A percentile compares a stretch with the other conserved stretches of the same genome.
Evolutionary conservation across 176 grass and related monocot species (phyloP).

Genomic region (Saccharum spontaneum): DNA sequence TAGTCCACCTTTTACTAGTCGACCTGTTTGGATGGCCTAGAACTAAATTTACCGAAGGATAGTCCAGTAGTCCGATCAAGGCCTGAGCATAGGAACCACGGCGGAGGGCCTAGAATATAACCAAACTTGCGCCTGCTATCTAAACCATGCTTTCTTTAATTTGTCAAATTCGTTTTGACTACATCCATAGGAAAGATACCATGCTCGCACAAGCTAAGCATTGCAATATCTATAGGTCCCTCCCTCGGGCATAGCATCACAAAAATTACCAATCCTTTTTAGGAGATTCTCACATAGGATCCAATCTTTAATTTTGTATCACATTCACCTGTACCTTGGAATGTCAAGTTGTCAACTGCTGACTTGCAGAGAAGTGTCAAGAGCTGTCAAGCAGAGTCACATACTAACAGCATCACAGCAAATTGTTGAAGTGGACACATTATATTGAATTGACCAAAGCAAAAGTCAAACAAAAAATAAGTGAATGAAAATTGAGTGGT

Average conservation of each 20-base stretch:
- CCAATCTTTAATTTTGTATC: neutral
- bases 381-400: neutral
- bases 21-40: too few species aligned
- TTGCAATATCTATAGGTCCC: neutral
- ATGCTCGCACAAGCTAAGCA: neutral
- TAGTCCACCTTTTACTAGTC: too few species aligned
- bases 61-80: too few species aligned
- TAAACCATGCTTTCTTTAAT: too few species aligned
- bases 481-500: neutral
- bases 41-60: too few species aligned
- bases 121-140: too few species aligned
- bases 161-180: neutral
- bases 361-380: neutral
- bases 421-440: neutral
- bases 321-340: neutral
- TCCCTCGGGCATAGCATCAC: neutral
- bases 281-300: neutral
- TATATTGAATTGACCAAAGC: neutral
- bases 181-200: slow-evolving; percentile 10
- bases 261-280: neutral
- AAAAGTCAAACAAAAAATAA: slow-evolving; percentile 9
- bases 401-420: slow-evolving; percentile 12
- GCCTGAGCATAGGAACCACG: too few species aligned
- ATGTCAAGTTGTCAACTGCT: neutral
- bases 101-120: too few species aligned